Evolutionary conservation across 1,284 basidiomycete species (phyloP).

Genomic region (Acaromyces ingoldii): DNA sequence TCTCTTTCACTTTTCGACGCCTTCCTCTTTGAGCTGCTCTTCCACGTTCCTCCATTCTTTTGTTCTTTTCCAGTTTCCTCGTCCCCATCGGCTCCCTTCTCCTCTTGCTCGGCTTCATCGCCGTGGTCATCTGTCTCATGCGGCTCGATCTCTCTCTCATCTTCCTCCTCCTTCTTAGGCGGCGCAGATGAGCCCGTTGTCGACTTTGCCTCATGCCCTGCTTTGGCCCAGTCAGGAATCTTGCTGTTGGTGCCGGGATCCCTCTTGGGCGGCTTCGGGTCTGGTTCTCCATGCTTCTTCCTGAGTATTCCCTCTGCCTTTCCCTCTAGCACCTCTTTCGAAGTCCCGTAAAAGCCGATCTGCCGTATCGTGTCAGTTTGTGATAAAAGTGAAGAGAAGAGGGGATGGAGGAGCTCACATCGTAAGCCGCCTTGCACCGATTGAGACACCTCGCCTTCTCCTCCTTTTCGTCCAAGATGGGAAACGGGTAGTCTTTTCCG

Average conservation of each 20-base stretch:
- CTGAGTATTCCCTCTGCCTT: constrained; percentile 31
- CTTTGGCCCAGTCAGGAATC: constrained; percentile 36
- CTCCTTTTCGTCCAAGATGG: constrained; percentile 43
- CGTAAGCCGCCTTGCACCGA: constrained; percentile 30
- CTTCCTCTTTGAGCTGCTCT: not conserved
- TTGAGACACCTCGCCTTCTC: constrained; percentile 30
- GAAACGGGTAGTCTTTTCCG: constrained; percentile 38
- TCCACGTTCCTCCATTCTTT: no score
- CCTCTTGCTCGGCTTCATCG: constrained; percentile 19
- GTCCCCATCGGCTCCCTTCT: constrained; percentile 13
- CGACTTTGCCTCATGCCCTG: constrained; percentile 13
- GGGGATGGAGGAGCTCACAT: not conserved
- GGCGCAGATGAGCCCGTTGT: constrained; percentile 13
- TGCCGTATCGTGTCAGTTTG: constrained; percentile 1
- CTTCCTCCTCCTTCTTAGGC: constrained; percentile 16
- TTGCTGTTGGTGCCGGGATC: not conserved
- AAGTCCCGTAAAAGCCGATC: constrained; percentile 21
- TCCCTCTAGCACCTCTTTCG: constrained; percentile 36
- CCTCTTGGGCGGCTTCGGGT: constrained; percentile 7
- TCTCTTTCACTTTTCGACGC: constrained; percentile 14
- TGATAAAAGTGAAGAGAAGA: no score
- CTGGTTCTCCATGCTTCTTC: constrained; percentile 29
- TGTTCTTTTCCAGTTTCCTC: constrained; percentile 9
- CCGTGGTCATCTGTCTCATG: constrained; percentile 17
- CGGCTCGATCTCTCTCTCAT: constrained; percentile 15